Evolutionary conservation across 345 rosid genomes (phyloP).

Genomic region (Brassica juncea): DNA sequence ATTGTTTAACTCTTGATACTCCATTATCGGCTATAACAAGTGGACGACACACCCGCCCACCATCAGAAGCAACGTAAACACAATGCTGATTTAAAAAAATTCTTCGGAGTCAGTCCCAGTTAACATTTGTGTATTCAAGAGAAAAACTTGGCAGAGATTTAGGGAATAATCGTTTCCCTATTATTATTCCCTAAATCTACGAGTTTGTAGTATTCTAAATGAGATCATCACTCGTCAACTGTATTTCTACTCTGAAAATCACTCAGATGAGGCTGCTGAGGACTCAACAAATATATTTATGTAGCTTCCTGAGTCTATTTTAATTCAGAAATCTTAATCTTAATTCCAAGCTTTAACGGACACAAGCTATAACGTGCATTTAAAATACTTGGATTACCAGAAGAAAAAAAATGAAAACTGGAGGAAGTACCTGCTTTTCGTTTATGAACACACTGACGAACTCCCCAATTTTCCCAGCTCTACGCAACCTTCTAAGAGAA

Average conservation of each 20-base stretch:
- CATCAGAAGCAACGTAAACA: slow-evolving; percentile 97
- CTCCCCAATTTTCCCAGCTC: slow-evolving; percentile 91
- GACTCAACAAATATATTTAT: background rate
- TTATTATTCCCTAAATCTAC: background rate
- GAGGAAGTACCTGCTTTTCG: slow-evolving; percentile 82
- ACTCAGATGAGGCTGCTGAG: background rate
- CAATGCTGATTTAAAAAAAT: slow-evolving; percentile 51
- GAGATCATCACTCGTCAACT: background rate
- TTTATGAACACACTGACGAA: slow-evolving; percentile 86
- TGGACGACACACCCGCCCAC: slow-evolving; percentile 98
- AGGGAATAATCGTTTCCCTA: background rate
- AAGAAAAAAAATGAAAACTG: background rate
- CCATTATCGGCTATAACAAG: slow-evolving; percentile 96
- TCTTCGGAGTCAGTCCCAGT: slow-evolving; percentile 26
- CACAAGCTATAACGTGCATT: slow-evolving; percentile 12
- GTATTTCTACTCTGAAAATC: slow-evolving; percentile 20
- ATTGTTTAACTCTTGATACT: slow-evolving; percentile 77
- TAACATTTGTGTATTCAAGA: slow-evolving; percentile 4
- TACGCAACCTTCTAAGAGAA: slow-evolving; percentile 72
- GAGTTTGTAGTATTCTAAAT: background rate
- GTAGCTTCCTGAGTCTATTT: background rate
- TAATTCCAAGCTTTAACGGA: background rate
- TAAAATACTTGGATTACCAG: background rate
- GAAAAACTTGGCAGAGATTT: background rate
- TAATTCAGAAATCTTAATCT: background rate